Evolutionary conservation across 2,329 filamentous ascomycete species (phyloP).

Genomic region (Pseudogymnoascus sp.): DNA sequence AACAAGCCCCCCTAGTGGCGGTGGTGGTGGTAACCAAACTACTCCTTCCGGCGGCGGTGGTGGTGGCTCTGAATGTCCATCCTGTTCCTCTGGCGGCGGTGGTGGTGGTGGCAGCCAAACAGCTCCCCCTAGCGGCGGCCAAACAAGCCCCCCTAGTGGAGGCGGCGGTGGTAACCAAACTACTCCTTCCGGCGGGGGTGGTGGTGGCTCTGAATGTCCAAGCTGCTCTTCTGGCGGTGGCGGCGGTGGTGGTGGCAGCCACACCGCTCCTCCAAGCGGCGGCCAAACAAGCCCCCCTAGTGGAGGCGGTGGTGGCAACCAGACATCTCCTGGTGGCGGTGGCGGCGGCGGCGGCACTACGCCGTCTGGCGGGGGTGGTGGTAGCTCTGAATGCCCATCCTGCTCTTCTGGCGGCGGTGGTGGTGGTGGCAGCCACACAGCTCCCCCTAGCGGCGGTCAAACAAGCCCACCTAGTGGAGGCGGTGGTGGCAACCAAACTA

Average conservation of each 20-base stretch:
- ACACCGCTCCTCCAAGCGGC: too few relatives aligned
- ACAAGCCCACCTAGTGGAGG: not conserved
- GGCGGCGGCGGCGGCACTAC: too few relatives aligned
- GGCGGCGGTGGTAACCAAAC: not conserved
- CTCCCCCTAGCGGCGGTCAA: not conserved
- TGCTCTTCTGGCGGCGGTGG: not conserved
- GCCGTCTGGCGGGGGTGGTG: not conserved
- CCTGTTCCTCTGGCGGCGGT: not conserved
- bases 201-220: not conserved
- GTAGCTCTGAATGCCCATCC: not conserved
- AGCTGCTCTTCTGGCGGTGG: not conserved
- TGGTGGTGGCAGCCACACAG: not conserved
- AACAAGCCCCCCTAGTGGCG: not conserved
- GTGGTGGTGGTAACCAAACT: too few relatives aligned
- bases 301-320: not conserved
- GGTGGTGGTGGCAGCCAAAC: too few relatives aligned
- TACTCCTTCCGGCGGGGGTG: not conserved
- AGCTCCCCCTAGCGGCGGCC: too few relatives aligned
- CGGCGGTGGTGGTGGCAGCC: too few relatives aligned
- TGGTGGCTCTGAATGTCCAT: not conserved
- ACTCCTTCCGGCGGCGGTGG: not conserved
- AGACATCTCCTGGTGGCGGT: too few relatives aligned
- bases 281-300: too few relatives aligned
- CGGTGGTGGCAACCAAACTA: not conserved
- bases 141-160: too few relatives aligned